Evolutionary conservation across 1,284 basidiomycete species (phyloP).

Genomic region (Trametes pubescens): DNA sequence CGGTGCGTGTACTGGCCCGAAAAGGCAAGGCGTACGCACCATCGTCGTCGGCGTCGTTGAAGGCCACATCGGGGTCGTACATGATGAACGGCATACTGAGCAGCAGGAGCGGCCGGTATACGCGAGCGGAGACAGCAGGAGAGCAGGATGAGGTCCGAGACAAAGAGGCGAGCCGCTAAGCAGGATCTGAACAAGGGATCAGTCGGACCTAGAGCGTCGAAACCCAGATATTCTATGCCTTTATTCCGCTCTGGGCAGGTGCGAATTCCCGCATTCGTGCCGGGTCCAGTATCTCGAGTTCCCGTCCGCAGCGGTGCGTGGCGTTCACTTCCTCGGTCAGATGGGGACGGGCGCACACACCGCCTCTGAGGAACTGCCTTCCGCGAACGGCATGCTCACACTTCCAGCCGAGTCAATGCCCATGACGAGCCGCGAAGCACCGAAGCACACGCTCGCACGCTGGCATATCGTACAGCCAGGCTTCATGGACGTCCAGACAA

Average conservation of each 20-base stretch:
- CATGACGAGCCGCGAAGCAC: slow-evolving; percentile 21
- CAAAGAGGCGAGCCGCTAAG: slow-evolving; percentile 24
- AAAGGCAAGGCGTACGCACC: slow-evolving; percentile 39
- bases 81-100: slow-evolving; percentile 34
- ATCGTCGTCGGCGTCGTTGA: slow-evolving; percentile 45
- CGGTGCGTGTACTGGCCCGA: slow-evolving; percentile 35
- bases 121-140: slow-evolving; percentile 25
- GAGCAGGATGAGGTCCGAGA: slow-evolving; percentile 29
- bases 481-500: slow-evolving; percentile 16
- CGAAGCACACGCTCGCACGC: slow-evolving; percentile 24
- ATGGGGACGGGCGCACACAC: slow-evolving; percentile 18
- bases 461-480: slow-evolving; percentile 18
- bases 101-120: slow-evolving; percentile 9
- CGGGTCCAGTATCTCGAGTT: slow-evolving; percentile 21
- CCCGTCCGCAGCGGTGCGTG: slow-evolving; percentile 30
- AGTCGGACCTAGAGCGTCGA: slow-evolving; percentile 40
- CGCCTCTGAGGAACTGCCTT: slow-evolving; percentile 25
- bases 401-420: slow-evolving; percentile 24
- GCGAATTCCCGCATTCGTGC: slow-evolving; percentile 25
- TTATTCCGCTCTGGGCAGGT: slow-evolving; percentile 45
- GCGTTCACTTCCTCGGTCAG: slow-evolving; percentile 26
- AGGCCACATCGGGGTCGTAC: slow-evolving; percentile 34
- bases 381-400: slow-evolving; percentile 20
- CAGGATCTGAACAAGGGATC: slow-evolving; percentile 36
- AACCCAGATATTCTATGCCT: slow-evolving; percentile 37